Percentiles rank a stretch among this genome's conserved stretches.
These are phyloP conservation scores for Fusarium falciforme DNA, from an alignment of 2,329 filamentous ascomycete genomes.

Conservation along the genomic window DNA sequence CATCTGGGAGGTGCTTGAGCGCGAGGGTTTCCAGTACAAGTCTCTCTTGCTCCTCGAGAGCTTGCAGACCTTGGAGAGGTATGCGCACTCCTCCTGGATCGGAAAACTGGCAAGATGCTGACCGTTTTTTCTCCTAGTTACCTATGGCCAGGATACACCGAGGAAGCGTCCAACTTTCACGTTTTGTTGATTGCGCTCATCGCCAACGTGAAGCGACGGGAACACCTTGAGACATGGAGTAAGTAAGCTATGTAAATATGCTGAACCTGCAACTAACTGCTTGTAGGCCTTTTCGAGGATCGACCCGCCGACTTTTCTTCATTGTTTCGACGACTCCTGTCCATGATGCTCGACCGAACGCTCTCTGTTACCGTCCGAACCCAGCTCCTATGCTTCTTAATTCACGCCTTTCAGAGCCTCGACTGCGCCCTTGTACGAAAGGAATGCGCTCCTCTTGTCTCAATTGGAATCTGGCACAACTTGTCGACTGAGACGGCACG, in stretches of 20 bases:
- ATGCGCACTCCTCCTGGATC: slow-evolving; percentile 17
- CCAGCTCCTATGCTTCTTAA: slow-evolving; percentile 89
- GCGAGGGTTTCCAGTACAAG: slow-evolving; percentile 80
- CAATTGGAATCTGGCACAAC: slow-evolving; percentile 96
- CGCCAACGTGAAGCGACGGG: slow-evolving; percentile 87
- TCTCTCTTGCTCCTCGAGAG: slow-evolving; percentile 88
- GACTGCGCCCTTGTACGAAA: slow-evolving; percentile 91
- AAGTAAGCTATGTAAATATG: slow-evolving; percentile 43
- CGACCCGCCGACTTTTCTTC: slow-evolving; percentile 85
- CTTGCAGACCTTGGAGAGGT: slow-evolving; percentile 89
- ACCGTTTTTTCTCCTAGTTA: slow-evolving; percentile 67
- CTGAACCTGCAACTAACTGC: slow-evolving; percentile 27
- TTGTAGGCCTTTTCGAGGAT: slow-evolving; percentile 77
- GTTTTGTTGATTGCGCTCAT: slow-evolving; percentile 88
- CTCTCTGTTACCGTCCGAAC: slow-evolving; percentile 76
- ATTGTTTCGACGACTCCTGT: slow-evolving; percentile 89
- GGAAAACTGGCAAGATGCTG: slow-evolving; percentile 37
- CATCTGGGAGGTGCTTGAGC: slow-evolving; percentile 90
- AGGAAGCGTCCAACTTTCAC: slow-evolving; percentile 91
- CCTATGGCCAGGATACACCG: slow-evolving; percentile 92
- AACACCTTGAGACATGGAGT: slow-evolving; percentile 91
- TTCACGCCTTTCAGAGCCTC: slow-evolving; percentile 91
- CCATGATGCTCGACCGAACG: slow-evolving; percentile 81
- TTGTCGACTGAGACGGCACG: slow-evolving; percentile 81
- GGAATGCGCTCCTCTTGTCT: slow-evolving; percentile 94